These are phyloP conservation scores for Geoglossum cookeanum DNA, from an alignment of 2,329 filamentous ascomycete species.

Conservation along the genomic window DNA sequence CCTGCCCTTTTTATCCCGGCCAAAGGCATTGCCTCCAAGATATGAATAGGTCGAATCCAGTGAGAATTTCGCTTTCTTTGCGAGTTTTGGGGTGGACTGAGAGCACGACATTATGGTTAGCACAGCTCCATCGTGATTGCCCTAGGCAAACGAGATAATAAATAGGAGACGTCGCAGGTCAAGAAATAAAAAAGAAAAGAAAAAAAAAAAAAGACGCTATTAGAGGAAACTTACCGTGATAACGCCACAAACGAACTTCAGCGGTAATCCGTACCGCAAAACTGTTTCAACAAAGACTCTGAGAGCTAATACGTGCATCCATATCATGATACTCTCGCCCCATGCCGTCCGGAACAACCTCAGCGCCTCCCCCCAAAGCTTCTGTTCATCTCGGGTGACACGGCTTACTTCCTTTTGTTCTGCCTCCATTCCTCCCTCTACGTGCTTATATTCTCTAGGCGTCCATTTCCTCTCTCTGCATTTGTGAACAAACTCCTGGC, in stretches of 20 bases:
- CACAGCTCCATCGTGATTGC: not conserved
- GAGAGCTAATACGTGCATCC: slow-evolving; percentile 79
- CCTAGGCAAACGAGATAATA: not conserved
- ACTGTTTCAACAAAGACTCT: slow-evolving; percentile 96
- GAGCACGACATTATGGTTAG: not conserved
- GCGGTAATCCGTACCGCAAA: slow-evolving; percentile 78
- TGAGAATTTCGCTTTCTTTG: slow-evolving; percentile 58
- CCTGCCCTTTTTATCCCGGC: slow-evolving; percentile 80
- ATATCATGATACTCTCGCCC: slow-evolving; percentile 90
- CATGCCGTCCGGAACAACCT: slow-evolving; percentile 78
- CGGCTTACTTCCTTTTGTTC: slow-evolving; percentile 74
- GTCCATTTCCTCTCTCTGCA: slow-evolving; percentile 88
- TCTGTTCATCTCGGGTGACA: slow-evolving; percentile 67
- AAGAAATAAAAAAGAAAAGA: too few relatives aligned
- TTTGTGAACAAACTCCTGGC: slow-evolving; percentile 75
- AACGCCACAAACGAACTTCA: slow-evolving; percentile 73
- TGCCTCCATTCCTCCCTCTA: slow-evolving; percentile 74
- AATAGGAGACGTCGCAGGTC: not conserved
- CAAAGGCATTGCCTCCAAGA: slow-evolving; percentile 84
- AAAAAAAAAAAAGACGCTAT: not conserved
- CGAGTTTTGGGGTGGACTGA: slow-evolving; percentile 65
- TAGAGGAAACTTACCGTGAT: slow-evolving; percentile 42
- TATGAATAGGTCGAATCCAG: slow-evolving; percentile 79
- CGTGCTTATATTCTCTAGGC: slow-evolving; percentile 82
- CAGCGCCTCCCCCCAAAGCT: slow-evolving; percentile 81